Evolutionary conservation across 2,329 filamentous ascomycete genomes (phyloP), one percentile per base, ranked within the genome.

Genomic region (Aciculosporium take): DNA sequence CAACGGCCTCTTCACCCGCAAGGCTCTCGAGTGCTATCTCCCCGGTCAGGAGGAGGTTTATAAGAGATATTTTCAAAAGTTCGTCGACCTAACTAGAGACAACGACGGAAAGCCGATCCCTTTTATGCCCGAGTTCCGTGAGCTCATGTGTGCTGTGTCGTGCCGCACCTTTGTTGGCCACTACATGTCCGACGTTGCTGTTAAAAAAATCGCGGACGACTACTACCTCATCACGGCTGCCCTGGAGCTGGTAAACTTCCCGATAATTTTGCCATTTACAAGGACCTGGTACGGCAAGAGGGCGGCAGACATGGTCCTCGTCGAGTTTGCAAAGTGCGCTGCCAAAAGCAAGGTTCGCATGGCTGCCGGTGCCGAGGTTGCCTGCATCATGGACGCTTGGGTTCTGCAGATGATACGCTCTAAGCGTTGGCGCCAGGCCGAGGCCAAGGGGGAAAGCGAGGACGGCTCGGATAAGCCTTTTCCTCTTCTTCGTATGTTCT

Each of bases 211-310:
- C 49, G 83, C 89, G 46, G 83, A 94, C 62, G 88, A 96, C 65
- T 98, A 94, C 68, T 96, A 94, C 65, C 76, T 89, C 49, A 94
- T 96, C 58, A 96, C 91, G 12, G 89, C 84, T 44, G 91, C 91
- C 18, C 76, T 96, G 51, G 91, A 98, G 64, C 75, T 96, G 36
- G 91, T 98, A 70, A 96, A 96, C 70, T 94, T 96, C 69, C 89
- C 91, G 45, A 83, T 96, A 64, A 95, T 96, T 58, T 65, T 96
- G 31, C 89, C 89, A 30, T 96, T 76, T 70, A 95, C 88, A 58
- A 89, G 87, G 69, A 87, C 87, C 5, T 96, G 87, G 87, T 93
- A 94, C 57, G 91, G 89, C 53, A 94, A 95, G 74, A 93, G 88
- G 68, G 86, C 87, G 24, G 80, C 89, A 44, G 85, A 94, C 56